Evolutionary conservation across 306 rosid genomes (phyloP).

Genomic region (Ormosia semicastrata): DNA sequence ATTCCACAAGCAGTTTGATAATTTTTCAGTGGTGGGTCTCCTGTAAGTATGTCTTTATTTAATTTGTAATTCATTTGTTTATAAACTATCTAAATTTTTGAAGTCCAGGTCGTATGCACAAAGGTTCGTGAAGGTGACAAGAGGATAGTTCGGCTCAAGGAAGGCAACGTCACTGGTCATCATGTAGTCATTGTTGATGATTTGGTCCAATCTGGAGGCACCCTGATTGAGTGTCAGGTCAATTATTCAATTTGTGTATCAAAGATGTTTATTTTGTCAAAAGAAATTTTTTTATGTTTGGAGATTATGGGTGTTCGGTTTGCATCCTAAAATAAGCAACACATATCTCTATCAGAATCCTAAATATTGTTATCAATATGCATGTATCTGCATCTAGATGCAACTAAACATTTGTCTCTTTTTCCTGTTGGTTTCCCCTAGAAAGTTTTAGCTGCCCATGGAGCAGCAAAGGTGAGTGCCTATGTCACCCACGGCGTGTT

Average conservation of each 20-base stretch:
- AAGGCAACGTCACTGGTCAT: constrained; percentile 78
- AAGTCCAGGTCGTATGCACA: constrained; percentile 75
- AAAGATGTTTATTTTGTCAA: background rate
- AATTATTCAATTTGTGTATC: background rate
- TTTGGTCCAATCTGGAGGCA: constrained; percentile 97
- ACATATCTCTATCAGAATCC: background rate
- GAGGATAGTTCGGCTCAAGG: constrained; percentile 93
- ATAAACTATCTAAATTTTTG: constrained; percentile 19
- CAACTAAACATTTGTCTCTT: constrained; percentile 1
- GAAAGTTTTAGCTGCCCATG: constrained; percentile 89
- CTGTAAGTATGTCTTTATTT: background rate
- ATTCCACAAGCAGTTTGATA: constrained; percentile 87
- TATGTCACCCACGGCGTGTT: constrained; percentile 92
- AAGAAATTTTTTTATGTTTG: background rate
- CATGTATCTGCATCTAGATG: background rate
- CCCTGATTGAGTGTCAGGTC: constrained; percentile 96
- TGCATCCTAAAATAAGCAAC: background rate
- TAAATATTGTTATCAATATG: background rate
- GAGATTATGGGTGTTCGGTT: background rate
- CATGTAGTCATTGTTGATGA: constrained; percentile 97
- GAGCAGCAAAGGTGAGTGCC: constrained; percentile 92
- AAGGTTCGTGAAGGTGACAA: constrained; percentile 97
- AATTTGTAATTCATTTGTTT: background rate
- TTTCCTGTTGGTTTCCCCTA: constrained; percentile 28
- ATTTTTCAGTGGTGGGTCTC: constrained; percentile 64